Conservation (phyloP, 2,329 filamentous ascomycete genomes). For the Rutstroemia sp. region DNA sequence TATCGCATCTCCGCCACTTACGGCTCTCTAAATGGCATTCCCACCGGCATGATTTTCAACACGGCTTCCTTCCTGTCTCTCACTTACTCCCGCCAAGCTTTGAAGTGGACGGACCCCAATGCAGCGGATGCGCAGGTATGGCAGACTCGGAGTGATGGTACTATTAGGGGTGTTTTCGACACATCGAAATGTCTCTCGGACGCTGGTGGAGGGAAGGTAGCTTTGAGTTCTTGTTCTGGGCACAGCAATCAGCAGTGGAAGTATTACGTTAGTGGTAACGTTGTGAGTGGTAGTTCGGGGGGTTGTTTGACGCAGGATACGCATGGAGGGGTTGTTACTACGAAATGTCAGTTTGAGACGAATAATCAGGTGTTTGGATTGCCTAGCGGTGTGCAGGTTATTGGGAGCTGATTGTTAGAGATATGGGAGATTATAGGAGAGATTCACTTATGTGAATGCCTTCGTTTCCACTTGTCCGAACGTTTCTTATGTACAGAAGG, state of each 20-base stretch:
- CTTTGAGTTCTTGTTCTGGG: constrained; percentile 30
- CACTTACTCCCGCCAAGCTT: constrained; percentile 20
- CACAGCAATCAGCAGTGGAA: constrained; percentile 34
- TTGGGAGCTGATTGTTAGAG: constrained; percentile 1
- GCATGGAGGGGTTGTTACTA: constrained; percentile 22
- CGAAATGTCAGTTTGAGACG: constrained; percentile 31
- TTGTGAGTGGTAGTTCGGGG: constrained; percentile 30
- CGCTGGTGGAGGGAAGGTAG: constrained; percentile 21
- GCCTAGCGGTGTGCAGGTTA: constrained; percentile 35
- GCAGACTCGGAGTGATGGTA: constrained; percentile 30
- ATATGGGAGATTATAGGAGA: too few relatives aligned
- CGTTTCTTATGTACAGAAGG: too few relatives aligned
- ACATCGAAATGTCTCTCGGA: constrained; percentile 35
- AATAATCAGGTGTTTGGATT: constrained; percentile 41
- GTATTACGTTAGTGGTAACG: constrained; percentile 37
- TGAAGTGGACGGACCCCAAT: constrained; percentile 33
- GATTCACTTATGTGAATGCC: too few relatives aligned
- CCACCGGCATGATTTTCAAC: constrained; percentile 44
- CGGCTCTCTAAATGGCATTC: constrained; percentile 15
- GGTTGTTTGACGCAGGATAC: constrained; percentile 35
- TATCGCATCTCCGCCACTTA: constrained; percentile 34
- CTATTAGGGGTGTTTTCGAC: constrained; percentile 33
- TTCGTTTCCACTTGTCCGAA: too few relatives aligned
- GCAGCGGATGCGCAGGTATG: constrained; percentile 37
- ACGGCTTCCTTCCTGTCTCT: constrained; percentile 38